A percentile compares a stretch with the other conserved stretches of the same genome.
Conservation (phyloP, 805 yeast genomes). For the Myxozyma sirexii region DNA sequence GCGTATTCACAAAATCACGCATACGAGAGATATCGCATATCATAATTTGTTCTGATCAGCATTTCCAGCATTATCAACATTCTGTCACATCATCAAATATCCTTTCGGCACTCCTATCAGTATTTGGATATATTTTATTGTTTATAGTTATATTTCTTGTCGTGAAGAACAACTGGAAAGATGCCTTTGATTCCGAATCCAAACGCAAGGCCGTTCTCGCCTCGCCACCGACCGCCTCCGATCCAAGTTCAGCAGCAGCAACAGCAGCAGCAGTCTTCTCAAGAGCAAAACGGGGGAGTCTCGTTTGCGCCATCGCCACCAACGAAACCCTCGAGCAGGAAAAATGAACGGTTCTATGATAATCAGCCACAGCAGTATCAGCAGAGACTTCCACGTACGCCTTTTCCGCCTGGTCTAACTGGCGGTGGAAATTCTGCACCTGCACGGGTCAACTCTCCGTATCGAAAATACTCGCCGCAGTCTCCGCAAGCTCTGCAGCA, state of each 20-base stretch:
- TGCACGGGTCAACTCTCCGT: conserved; percentile 2
- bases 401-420: neutral
- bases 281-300: neutral
- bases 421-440: neutral
- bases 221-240: conserved; percentile 28
- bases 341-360: neutral
- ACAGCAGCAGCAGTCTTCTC: neutral
- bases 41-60: too few relatives aligned
- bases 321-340: neutral
- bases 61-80: too few relatives aligned
- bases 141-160: neutral
- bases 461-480: conserved; percentile 5
- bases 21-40: too few relatives aligned
- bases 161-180: neutral
- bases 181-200: conserved; percentile 19
- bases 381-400: neutral
- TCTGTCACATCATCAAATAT: too few relatives aligned
- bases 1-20: too few relatives aligned
- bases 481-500: neutral
- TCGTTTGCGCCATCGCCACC: conserved; percentile 4
- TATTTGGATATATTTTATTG: neutral
- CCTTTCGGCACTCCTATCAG: too few relatives aligned
- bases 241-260: conserved; percentile 5
- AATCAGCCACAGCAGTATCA: neutral
- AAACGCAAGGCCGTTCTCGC: conserved; percentile 20